Evolutionary conservation across 2,329 filamentous ascomycete species (phyloP), one percentile per base, ranked within the genome.

Genomic region (Colletotrichum australisinense): DNA sequence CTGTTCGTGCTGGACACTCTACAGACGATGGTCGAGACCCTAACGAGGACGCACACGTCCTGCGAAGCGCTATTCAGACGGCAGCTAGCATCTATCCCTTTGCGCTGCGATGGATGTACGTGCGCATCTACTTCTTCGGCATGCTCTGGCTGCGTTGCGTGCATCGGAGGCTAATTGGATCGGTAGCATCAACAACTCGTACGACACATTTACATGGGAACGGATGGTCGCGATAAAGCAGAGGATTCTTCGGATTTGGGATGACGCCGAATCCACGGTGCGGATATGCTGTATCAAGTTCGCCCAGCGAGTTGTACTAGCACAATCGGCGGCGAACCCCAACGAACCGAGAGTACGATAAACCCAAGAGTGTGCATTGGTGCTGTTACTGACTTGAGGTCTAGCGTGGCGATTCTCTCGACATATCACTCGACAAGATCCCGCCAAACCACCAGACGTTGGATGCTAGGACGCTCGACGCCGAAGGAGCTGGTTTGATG

Each of bases 281-380:
- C 93, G 93, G 78, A 93, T 98, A 81, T 97, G 95, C 87, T 98
- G 97, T 85, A 93, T 98, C 88, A 99, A 99, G 83, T 99, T 99
- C 82, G 93, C 95, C 49, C 96, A 99, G 85, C 92, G 94, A 75
- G 94, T 98, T 57, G 93, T 99, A 57, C 90, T 98, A 76, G 94
- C 95, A 22, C 96, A 99, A 83, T 98, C 95, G 12, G 92, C 93
- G n/a, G 94, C 94, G 59, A 85, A 93, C 72, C 93, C 94, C 77
- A 88, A 91, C 69, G 96, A 98, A 80, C 93, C 94, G 77, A 92
- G 94, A 86, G 94, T 98, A 89, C 82, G 90, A 86, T 42, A 63
- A 52, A 22, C 63, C 58, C 73, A 73, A 68, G 78, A 53, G 67
- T 67, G 57, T 16, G 26, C 35, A 57, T 38, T 65, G 2, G 24